Evolutionary conservation across 139 green algal genomes (phyloP), one percentile per base, ranked within the genome.

Genomic region (Chlorella vulgaris): DNA sequence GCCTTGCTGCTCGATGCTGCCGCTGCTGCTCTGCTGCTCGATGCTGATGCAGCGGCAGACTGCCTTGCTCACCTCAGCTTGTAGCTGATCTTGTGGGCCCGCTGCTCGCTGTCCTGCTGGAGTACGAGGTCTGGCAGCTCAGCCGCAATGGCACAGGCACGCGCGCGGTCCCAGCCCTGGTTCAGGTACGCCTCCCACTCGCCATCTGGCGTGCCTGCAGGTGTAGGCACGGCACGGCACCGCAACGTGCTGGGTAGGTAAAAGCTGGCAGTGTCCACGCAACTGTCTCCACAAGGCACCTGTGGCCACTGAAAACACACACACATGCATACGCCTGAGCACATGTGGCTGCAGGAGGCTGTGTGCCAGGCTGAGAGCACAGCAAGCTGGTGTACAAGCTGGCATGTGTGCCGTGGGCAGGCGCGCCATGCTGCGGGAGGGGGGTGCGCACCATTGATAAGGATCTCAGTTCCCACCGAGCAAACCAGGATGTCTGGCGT

Each of bases 391-490:
- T n/a, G n/a, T n/a, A n/a, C n/a, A n/a, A n/a, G n/a, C n/a, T n/a
- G n/a, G n/a, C n/a, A n/a, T n/a, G n/a, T n/a, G n/a, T n/a, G n/a
- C n/a, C n/a, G n/a, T n/a, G n/a, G n/a, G n/a, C n/a, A n/a, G n/a
- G n/a, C n/a, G n/a, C n/a, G n/a, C n/a, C n/a, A n/a, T n/a, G n/a
- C n/a, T n/a, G n/a, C n/a, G n/a, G n/a, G n/a, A n/a, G 5, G 15
- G 55, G 55, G 51, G 1, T n/a, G 40, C 18, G 69, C 50, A 40
- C 77, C 70, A n/a, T 90, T 74, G 40, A 90, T 90, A 53, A 95
- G 94, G 29, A 98, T 95, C 77, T 98, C 95, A 1, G 92, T 97
- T 53, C 95, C 95, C 19, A 98, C 95, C 0, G 91, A 96, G 89
- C 94, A 98, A n/a, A 97, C 93, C 24, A 98, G 86, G 28, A 97